phyloP scores from a whole-genome alignment of 768 basidiomycete genomes.

The Tricholoma sp. region DNA sequence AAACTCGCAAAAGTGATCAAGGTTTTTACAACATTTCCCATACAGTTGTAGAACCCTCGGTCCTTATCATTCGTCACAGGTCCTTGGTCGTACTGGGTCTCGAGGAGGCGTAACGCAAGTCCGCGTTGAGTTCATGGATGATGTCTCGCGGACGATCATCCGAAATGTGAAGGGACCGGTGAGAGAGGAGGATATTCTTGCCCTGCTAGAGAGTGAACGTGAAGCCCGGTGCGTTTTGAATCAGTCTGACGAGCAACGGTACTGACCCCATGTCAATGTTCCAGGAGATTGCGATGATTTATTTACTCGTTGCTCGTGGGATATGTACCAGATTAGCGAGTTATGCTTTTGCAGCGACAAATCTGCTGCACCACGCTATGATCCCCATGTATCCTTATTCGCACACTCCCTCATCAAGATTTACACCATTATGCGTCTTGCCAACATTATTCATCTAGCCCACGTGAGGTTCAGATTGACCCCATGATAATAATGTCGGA shows the following conservation, averaged over 20 bases:
- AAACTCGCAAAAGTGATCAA: slow-evolving; percentile 98
- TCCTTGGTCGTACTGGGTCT: slow-evolving; percentile 97
- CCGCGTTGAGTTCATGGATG: slow-evolving; percentile 99
- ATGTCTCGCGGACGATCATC: slow-evolving; percentile 91
- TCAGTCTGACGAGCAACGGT: not conserved
- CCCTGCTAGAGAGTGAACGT: slow-evolving; percentile 95
- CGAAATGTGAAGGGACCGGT: slow-evolving; percentile 99
- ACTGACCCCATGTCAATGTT: not conserved
- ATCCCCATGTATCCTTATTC: not conserved
- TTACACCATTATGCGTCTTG: too few relatives aligned
- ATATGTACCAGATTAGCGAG: not conserved
- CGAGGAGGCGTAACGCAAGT: slow-evolving; percentile 99
- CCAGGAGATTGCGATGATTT: slow-evolving; percentile 33
- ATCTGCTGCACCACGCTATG: not conserved
- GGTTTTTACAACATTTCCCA: slow-evolving; percentile 38
- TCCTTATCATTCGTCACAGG: slow-evolving; percentile 39
- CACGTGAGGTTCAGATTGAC: too few relatives aligned
- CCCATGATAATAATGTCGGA: too few relatives aligned
- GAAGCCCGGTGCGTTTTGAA: slow-evolving; percentile 85
- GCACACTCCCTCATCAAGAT: not conserved
- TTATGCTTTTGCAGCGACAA: not conserved
- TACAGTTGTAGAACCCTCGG: not conserved
- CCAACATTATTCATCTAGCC: too few relatives aligned
- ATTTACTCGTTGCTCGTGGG: not conserved
- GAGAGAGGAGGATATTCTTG: slow-evolving; percentile 92